phyloP scores from a whole-genome alignment of 192 early-diverging fungal species.

The Phlyctochytrium arcticum region DNA sequence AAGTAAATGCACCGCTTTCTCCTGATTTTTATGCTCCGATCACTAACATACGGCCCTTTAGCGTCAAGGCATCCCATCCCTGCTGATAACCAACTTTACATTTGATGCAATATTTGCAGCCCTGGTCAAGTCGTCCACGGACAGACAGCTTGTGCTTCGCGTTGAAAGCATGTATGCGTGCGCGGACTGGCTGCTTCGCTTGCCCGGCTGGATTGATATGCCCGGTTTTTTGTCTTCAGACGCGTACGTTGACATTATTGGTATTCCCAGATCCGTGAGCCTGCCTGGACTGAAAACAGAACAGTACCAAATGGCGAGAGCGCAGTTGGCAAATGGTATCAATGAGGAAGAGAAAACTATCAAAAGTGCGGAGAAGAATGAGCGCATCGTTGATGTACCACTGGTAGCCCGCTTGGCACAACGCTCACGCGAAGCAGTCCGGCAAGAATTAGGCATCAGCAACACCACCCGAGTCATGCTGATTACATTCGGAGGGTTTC shows the following conservation, averaged over 20 bases:
- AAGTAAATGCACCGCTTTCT: slow-evolving; percentile 17
- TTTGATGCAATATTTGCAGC: slow-evolving; percentile 46
- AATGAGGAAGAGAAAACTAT: background rate
- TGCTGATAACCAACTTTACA: slow-evolving; percentile 47
- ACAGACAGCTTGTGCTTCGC: slow-evolving; percentile 15
- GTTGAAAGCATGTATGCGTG: slow-evolving; percentile 26
- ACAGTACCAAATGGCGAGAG: no score
- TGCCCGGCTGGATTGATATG: slow-evolving; percentile 42
- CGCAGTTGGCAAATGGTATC: no score
- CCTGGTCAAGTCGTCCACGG: slow-evolving; percentile 5
- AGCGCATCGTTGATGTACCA: slow-evolving; percentile 25
- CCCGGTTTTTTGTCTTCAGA: slow-evolving; percentile 38
- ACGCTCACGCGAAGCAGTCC: slow-evolving; percentile 13
- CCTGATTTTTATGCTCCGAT: no score
- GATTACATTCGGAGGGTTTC: slow-evolving; percentile 50
- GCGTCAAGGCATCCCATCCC: slow-evolving; percentile 22
- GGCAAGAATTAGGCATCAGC: slow-evolving; percentile 32
- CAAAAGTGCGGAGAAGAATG: no score
- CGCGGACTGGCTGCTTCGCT: slow-evolving; percentile 34
- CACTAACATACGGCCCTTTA: background rate
- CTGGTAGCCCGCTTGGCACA: slow-evolving; percentile 38
- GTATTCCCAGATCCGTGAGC: no score
- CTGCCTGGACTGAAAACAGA: no score
- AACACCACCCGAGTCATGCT: slow-evolving; percentile 29
- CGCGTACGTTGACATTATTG: no score